Percentiles rank a stretch among this genome's conserved stretches.
Conservation (phyloP, 495 filamentous ascomycete species). For the Penicillium roqueforti region DNA sequence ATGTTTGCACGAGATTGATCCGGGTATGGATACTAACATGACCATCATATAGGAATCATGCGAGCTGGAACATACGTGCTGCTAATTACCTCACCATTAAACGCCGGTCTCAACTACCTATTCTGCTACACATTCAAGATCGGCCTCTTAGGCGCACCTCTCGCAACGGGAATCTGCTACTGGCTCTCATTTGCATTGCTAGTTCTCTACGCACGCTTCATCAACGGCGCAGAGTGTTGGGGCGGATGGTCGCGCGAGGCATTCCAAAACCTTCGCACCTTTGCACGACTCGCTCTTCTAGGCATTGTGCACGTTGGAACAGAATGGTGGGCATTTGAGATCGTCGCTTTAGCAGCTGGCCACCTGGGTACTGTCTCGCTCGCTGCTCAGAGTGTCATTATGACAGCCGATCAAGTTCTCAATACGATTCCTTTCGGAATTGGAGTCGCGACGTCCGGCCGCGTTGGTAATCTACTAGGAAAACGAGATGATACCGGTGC, state of each 20-base stretch:
- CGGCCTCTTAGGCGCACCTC: slow-evolving; percentile 72
- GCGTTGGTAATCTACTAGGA: slow-evolving; percentile 81
- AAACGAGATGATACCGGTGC: slow-evolving; percentile 65
- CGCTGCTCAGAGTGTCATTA: slow-evolving; percentile 87
- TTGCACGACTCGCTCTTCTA: slow-evolving; percentile 69
- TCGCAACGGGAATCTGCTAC: slow-evolving; percentile 82
- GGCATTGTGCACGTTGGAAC: slow-evolving; percentile 88
- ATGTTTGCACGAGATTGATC: slow-evolving; percentile 5
- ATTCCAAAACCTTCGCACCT: slow-evolving; percentile 62
- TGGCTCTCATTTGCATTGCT: slow-evolving; percentile 81
- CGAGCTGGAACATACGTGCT: slow-evolving; percentile 83
- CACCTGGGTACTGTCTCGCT: slow-evolving; percentile 77
- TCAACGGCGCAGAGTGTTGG: slow-evolving; percentile 75
- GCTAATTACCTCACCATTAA: slow-evolving; percentile 76
- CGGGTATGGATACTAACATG: neutral
- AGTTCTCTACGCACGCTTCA: slow-evolving; percentile 68
- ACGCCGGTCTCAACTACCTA: slow-evolving; percentile 71
- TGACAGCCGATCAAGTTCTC: slow-evolving; percentile 90
- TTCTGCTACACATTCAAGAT: slow-evolving; percentile 70
- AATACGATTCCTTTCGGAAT: slow-evolving; percentile 92
- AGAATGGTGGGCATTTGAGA: slow-evolving; percentile 97
- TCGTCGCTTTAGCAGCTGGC: slow-evolving; percentile 86
- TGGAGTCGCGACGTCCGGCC: slow-evolving; percentile 75
- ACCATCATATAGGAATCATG: slow-evolving; percentile 64
- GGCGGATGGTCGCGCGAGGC: slow-evolving; percentile 70